Evolutionary conservation across 108 stramenopile species (phyloP).

Genomic region (Aureococcus anophagefferens): DNA sequence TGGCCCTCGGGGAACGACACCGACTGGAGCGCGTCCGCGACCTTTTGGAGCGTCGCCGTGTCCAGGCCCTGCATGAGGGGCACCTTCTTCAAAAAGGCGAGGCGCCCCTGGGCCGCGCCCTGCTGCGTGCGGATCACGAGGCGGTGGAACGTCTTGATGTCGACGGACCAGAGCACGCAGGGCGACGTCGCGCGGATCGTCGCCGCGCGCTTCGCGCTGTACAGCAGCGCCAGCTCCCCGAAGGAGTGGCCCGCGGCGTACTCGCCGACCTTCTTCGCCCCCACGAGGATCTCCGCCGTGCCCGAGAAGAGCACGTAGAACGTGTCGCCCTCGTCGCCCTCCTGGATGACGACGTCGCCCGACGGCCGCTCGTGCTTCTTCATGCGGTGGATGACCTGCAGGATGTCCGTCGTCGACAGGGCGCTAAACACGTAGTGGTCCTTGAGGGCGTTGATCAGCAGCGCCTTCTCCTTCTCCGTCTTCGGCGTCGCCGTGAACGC

Average conservation of each 20-base stretch:
- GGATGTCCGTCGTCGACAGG: constrained; percentile 38
- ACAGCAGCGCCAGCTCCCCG: constrained; percentile 68
- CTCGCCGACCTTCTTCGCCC: constrained; percentile 58
- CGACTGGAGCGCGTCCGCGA: constrained; percentile 68
- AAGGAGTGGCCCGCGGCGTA: constrained; percentile 56
- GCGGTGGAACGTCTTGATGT: constrained; percentile 64
- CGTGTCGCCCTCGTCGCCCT: constrained; percentile 49
- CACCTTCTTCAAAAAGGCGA: constrained; percentile 19
- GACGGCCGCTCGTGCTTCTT: constrained; percentile 27
- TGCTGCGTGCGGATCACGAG: constrained; percentile 29
- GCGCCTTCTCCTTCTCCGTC: background rate
- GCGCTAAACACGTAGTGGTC: constrained; percentile 67
- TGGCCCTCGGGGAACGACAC: constrained; percentile 70
- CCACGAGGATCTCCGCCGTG: constrained; percentile 49
- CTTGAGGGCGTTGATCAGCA: constrained; percentile 25
- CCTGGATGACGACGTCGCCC: constrained; percentile 42
- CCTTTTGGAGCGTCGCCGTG: constrained; percentile 52
- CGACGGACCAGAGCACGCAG: constrained; percentile 65
- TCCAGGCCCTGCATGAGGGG: constrained; percentile 63
- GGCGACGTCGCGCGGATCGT: constrained; percentile 64
- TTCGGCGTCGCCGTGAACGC: background rate
- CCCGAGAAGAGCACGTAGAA: constrained; percentile 48
- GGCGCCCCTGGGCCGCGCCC: background rate
- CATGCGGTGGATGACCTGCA: constrained; percentile 57
- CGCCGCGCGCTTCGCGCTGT: constrained; percentile 66